Conservation (phyloP, 169 alveolate species). For the Eimeria maxima region DNA sequence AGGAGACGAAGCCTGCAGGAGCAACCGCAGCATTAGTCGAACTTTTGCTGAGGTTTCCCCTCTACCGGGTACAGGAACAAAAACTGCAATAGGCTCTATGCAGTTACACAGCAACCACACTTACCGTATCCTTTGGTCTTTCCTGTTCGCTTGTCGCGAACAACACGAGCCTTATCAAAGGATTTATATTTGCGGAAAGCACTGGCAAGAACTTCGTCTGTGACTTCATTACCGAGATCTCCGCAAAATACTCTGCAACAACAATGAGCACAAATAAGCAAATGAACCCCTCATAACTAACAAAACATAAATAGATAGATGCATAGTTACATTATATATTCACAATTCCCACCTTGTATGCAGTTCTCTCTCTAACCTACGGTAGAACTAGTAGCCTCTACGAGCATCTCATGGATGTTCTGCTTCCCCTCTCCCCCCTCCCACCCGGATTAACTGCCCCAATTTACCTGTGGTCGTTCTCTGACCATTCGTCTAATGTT, state of each 20-base stretch:
- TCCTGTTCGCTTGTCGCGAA: conserved; percentile 97
- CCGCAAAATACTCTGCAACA: conserved; percentile 96
- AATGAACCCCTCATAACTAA: neutral
- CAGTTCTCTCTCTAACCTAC: too few relatives aligned
- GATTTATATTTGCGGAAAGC: conserved; percentile 98
- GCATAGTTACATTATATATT: too few relatives aligned
- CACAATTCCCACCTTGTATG: too few relatives aligned
- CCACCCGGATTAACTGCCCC: neutral
- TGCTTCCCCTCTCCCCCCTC: neutral
- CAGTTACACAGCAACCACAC: neutral
- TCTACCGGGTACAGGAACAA: neutral
- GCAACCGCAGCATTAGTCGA: neutral
- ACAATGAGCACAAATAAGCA: neutral
- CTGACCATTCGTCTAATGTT: conserved; percentile 98
- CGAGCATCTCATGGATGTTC: neutral
- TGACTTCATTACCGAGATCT: conserved; percentile 98
- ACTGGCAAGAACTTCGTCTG: conserved; percentile 97
- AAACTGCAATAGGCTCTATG: neutral
- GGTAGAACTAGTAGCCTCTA: too few relatives aligned
- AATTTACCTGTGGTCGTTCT: conserved; percentile 94
- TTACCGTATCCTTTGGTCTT: conserved; percentile 97
- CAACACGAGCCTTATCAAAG: conserved; percentile 94
- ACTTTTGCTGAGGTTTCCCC: neutral
- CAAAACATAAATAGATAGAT: too few relatives aligned
- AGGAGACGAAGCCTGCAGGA: conserved; percentile 93